Percentiles rank a stretch among this genome's conserved stretches.
Evolutionary conservation across 176 grass and related monocot genomes (phyloP).

Genomic region (Eragrostis curvula): DNA sequence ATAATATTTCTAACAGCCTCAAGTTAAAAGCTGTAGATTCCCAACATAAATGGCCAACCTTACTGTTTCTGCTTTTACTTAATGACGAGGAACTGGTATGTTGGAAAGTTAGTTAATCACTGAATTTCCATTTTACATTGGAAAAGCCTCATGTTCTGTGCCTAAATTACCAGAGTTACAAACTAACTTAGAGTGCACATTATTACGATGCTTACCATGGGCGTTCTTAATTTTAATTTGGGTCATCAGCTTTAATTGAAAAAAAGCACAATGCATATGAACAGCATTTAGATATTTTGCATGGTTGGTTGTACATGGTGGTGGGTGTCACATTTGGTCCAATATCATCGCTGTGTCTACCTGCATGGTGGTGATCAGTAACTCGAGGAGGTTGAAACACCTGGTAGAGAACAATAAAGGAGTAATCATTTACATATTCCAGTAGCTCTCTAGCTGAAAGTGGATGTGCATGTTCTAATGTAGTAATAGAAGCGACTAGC

Average conservation of each 20-base stretch:
- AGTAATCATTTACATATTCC: neutral
- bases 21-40: constrained; percentile 20
- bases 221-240: constrained; percentile 12
- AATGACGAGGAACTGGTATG: neutral
- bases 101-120: constrained; percentile 11
- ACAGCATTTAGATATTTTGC: neutral
- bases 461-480: neutral
- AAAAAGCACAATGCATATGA: neutral
- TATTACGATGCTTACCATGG: constrained; percentile 12
- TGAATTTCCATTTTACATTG: neutral
- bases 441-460: neutral
- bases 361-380: neutral
- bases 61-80: neutral
- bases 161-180: constrained; percentile 9
- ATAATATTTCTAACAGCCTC: constrained; percentile 21
- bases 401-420: neutral
- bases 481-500: neutral
- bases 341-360: neutral
- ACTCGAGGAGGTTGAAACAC: neutral
- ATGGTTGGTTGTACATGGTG: neutral
- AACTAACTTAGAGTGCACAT: constrained; percentile 3
- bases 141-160: neutral
- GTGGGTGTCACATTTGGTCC: neutral
- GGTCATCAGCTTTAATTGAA: neutral
- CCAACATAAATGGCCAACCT: constrained; percentile 4